Evolutionary conservation across 345 rosid species (phyloP).

Genomic region (Bruguiera parviflora): DNA sequence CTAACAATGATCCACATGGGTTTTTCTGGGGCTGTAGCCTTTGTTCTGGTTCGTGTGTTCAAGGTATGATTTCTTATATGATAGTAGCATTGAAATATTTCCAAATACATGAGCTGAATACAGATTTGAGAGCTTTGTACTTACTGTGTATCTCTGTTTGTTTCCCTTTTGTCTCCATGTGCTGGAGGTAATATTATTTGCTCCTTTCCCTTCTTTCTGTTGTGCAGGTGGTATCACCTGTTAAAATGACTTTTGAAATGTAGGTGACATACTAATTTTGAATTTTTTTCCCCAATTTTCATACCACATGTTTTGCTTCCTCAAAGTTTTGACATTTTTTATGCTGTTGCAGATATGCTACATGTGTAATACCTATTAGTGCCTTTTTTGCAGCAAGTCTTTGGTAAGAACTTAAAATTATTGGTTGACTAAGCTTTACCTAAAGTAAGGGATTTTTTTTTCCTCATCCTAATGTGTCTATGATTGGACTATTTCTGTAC

Average conservation of each 20-base stretch:
- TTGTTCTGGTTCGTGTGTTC: constrained; percentile 84
- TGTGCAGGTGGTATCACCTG: constrained; percentile 86
- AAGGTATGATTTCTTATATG: constrained; percentile 48
- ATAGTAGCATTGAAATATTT: background rate
- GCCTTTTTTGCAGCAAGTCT: constrained; percentile 98
- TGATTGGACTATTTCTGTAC: background rate
- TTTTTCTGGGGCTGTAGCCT: constrained; percentile 73
- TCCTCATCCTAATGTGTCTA: background rate
- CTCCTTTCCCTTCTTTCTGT: constrained; percentile 3
- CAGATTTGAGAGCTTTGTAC: background rate
- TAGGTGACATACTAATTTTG: constrained; percentile 32
- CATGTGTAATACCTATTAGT: constrained; percentile 90
- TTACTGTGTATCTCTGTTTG: background rate
- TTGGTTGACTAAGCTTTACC: background rate
- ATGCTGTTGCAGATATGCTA: constrained; percentile 61
- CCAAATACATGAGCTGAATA: background rate
- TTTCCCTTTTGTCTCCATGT: constrained; percentile 3
- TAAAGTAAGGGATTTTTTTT: background rate
- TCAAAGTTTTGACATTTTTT: background rate
- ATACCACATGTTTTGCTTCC: background rate
- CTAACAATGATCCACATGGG: constrained; percentile 98
- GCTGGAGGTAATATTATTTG: background rate
- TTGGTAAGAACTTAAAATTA: constrained; percentile 55
- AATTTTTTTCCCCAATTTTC: background rate
- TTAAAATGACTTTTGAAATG: constrained; percentile 95